Evolutionary conservation across 768 basidiomycete species (phyloP), one percentile per base, ranked within the genome.

Genomic region (Boletellus sp.): DNA sequence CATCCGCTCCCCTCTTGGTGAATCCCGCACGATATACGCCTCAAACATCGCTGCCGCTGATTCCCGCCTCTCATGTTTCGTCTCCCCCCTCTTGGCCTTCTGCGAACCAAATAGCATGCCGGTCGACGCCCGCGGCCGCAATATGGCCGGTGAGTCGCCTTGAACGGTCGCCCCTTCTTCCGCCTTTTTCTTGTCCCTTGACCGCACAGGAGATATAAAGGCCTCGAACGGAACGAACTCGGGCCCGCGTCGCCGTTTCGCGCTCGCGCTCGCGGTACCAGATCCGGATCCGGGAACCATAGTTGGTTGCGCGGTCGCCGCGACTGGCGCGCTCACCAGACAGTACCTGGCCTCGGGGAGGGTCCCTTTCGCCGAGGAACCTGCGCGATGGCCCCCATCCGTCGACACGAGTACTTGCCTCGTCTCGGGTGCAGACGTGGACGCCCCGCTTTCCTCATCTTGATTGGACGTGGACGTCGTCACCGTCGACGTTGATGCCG

Each of bases 201-300:
- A 11, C 12, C 44, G 48, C 9, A 33, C 38, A 4, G 58, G 58
- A 15, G 64, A 66, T 10, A 65, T 64, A 39, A 61, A 66, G 6
- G 46, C 55, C 26, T 59, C 51, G 10, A 65, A 66, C 7, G 58
- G 50, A 9, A 47, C 19, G 12, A 35, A 33, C 17, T 6, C 28
- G 7, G 52, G 3, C 1, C 10, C 4, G 4, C 38, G 35, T 19
- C 31, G 53, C 22, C 47, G 44, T 43, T 26, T 46, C 20, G 48
- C 33, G 8, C 16, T 39, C 7, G 22, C 36, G 1, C 34, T 46
- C 7, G 48, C 9, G 42, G 33, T 13, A 3, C 34, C 23, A 15
- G 33, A 39, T 24, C 42, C 32, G 6, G 48, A 51, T 4, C 16
- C 15, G 1, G 52, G 42, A 15, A 2, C 35, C 36, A 40, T n/a